Percentiles rank a stretch among this genome's conserved stretches.
Evolutionary conservation across 1,284 basidiomycete species (phyloP).

Genomic region (Omphalotus olearius): DNA sequence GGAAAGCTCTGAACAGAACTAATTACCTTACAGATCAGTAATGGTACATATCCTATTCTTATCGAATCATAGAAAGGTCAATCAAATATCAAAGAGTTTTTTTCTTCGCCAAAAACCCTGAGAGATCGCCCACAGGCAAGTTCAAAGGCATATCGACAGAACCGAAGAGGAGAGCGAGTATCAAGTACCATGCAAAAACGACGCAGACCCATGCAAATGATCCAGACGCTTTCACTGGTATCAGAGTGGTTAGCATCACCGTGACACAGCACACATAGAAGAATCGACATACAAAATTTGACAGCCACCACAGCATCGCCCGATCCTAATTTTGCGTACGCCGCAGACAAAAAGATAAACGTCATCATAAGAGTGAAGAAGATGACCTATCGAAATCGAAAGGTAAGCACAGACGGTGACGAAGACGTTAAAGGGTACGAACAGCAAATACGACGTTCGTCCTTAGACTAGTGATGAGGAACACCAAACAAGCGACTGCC

Average conservation of each 20-base stretch:
- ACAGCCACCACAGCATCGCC: slow-evolving; percentile 12
- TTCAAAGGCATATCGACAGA: slow-evolving; percentile 18
- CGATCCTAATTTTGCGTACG: slow-evolving; percentile 13
- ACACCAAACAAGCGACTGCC: slow-evolving; percentile 14
- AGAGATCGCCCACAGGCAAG: slow-evolving; percentile 19
- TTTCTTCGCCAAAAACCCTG: slow-evolving; percentile 10
- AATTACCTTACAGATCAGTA: too few species aligned
- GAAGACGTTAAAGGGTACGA: not conserved
- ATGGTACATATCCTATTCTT: too few species aligned
- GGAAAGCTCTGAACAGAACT: too few species aligned
- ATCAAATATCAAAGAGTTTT: not conserved
- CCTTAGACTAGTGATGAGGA: slow-evolving; percentile 15
- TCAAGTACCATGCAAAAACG: slow-evolving; percentile 16
- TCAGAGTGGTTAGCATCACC: not conserved
- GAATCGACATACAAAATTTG: slow-evolving; percentile 10
- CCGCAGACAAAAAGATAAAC: slow-evolving; percentile 15
- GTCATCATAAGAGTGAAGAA: slow-evolving; percentile 15
- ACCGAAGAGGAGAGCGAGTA: slow-evolving; percentile 15
- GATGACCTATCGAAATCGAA: slow-evolving; percentile 13
- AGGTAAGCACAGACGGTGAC: not conserved
- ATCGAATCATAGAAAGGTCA: too few species aligned
- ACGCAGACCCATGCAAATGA: slow-evolving; percentile 17
- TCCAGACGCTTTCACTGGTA: slow-evolving; percentile 18
- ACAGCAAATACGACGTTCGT: slow-evolving; percentile 19
- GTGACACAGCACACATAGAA: not conserved